Base-by-base conservation (phyloP, 345 rosid species). In the Arabidopsis arenosa region DNA sequence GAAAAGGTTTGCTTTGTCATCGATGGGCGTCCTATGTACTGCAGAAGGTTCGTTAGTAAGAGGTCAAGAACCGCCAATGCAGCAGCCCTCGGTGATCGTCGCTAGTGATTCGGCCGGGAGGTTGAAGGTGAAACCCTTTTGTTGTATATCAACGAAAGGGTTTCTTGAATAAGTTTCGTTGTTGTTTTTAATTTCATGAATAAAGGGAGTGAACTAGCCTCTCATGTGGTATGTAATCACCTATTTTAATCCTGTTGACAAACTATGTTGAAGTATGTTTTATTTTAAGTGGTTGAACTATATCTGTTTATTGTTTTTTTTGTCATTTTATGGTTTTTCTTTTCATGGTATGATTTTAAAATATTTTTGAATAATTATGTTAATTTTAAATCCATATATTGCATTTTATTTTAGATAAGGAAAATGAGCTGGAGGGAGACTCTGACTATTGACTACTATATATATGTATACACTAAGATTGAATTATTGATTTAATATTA, bases 101-200 rank as follows among this genome's bases (percentile, higher is more conserved):
- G 43, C 23, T 21, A 63, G 36, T 73, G 63, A 64, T 64, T 5
- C 26, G 26, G 26, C 26, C 21, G 47, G 11, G 4, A 1, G 44
- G 21, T 52, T 28, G 5, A 41, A 7, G 36, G 26, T 51, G 12
- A 15, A 61, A 3, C 30, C 26, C 12, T 48, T 59, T 55, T 57
- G 45, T 33, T 70, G 44, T 23, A 23, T 32, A 33, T 35, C 47
- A 60, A n/a, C 8, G 8, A 5, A 43, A 44, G 39, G 55, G 28
- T 9, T 30, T 44, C 21, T 47, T 51, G 26, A 7, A 10, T 37
- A 18, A 17, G 11, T 6, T 60, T 26, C 7, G 30, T 53, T 2
- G 17, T 57, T 33, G 17, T 41, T 51, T 11, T 32, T 41, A 40
- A 7, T 64, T 35, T 55, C 4, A 18, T 74, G 15, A 74, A 70